Conservation (phyloP, 768 basidiomycete species). For the Porpolomopsis calyptriformis region DNA sequence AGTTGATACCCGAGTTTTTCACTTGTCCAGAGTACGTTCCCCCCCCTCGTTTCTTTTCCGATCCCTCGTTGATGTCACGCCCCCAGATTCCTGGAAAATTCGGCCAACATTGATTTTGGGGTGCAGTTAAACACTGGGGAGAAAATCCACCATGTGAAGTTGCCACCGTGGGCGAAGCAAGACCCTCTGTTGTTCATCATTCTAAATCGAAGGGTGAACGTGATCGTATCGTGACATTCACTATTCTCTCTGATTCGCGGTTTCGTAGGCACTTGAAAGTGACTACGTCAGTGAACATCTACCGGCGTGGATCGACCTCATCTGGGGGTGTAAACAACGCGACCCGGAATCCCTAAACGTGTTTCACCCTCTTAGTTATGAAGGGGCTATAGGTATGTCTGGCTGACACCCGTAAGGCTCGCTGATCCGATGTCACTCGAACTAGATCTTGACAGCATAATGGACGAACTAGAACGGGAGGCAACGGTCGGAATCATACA, state of each 20-base stretch:
- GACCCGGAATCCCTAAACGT: slow-evolving; percentile 70
- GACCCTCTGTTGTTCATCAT: slow-evolving; percentile 78
- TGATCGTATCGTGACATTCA: background rate
- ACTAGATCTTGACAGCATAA: slow-evolving; percentile 74
- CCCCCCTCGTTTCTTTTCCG: background rate
- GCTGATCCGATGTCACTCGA: background rate
- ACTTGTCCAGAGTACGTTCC: slow-evolving; percentile 64
- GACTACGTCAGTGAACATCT: slow-evolving; percentile 76
- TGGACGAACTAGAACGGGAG: slow-evolving; percentile 78
- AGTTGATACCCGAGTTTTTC: slow-evolving; percentile 85
- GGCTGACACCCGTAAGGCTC: too few relatives aligned
- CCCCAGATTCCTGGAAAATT: slow-evolving; percentile 72
- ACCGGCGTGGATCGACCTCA: slow-evolving; percentile 86
- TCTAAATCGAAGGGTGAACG: slow-evolving; percentile 59
- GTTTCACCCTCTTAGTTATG: slow-evolving; percentile 90
- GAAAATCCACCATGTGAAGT: slow-evolving; percentile 75
- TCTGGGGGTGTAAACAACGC: slow-evolving; percentile 83
- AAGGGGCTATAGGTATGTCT: slow-evolving; percentile 69
- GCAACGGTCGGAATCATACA: slow-evolving; percentile 94
- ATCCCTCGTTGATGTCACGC: slow-evolving; percentile 1
- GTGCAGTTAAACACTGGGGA: slow-evolving; percentile 62
- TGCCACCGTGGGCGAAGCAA: slow-evolving; percentile 82
- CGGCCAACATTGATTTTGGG: slow-evolving; percentile 71
- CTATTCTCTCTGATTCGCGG: background rate
- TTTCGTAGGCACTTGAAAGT: slow-evolving; percentile 70